Conservation (phyloP, 176 grass and related monocot genomes). For the Carex kokanica region DNA sequence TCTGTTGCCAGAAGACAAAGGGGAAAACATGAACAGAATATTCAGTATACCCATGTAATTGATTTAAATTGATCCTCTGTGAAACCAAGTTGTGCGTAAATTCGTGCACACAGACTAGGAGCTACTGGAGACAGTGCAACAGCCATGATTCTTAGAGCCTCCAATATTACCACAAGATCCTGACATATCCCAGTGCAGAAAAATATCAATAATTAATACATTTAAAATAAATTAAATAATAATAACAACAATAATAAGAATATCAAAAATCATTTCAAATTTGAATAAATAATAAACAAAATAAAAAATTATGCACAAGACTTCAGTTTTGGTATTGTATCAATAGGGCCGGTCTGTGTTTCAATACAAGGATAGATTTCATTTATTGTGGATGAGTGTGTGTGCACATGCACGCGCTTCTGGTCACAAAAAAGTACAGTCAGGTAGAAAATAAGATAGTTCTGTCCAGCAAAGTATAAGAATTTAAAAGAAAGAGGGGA, state of each 20-base stretch:
- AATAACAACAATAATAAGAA: not conserved
- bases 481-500: not conserved
- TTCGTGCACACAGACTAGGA: slow-evolving; percentile 76
- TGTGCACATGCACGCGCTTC: not conserved
- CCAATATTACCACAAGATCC: slow-evolving; percentile 95
- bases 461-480: not conserved
- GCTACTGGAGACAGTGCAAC: slow-evolving; percentile 69
- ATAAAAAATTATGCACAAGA: not conserved
- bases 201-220: not conserved
- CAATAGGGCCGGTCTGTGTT: not conserved
- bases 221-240: not conserved
- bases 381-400: not conserved
- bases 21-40: not conserved
- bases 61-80: slow-evolving; percentile 64
- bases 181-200: slow-evolving; percentile 34
- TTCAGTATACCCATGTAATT: slow-evolving; percentile 68
- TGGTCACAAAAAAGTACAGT: not conserved
- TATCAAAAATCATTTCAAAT: slow-evolving; percentile 4
- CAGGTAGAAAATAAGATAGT: not conserved
- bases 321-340: slow-evolving; percentile 3
- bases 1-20: not conserved
- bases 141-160: slow-evolving; percentile 90
- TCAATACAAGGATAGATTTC: not conserved
- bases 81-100: slow-evolving; percentile 84
- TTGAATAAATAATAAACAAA: slow-evolving; percentile 8